Base-by-base conservation (phyloP, 306 rosid species). In the Ormosia semicastrata region DNA sequence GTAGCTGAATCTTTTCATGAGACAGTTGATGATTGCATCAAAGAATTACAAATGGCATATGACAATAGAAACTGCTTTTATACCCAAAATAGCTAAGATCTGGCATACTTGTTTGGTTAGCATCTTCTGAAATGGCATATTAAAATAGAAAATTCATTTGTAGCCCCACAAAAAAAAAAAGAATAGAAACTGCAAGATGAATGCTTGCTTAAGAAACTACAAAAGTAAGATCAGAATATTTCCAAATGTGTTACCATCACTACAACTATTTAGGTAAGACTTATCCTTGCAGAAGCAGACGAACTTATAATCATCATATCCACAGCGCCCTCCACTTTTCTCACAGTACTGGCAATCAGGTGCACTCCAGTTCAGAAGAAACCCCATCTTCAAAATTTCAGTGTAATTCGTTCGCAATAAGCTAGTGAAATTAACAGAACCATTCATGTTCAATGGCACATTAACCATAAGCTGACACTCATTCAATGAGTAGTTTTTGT, bases 311-410 rank as follows among this genome's bases (percentile, higher is more conserved):
- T 65, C 33, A 32, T 76, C 83, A 66, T 84, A 86, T 49, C 94
- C 92, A 83, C 98, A 91, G 5, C 87, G 78, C 17, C 97, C 91
- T 5, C 91, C 93, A 70, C 94, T 91, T 15, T 2, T 73, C 81
- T 85, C 86, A 82, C 94, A 90, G 24, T 47, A 41, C 58, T 85
- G 75, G 65, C 94, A 94, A 62, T 86, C 78, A 66, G 82, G 87
- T 32, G 79, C 87, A 71, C 57, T 84, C 92, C 98, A 90, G 73
- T 82, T 89, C 84, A 91, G 85, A 76, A 81, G 15, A 77, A 86
- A 91, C 47, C 97, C 98, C 91, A 85, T 86, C 83, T 86, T 84
- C 86, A 92, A 64, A 64, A 92, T 53, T 2, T 91, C 90, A 2
- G 73, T 44, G 34, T 88, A 88, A 68, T 33, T 88, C 93, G 67